Evolutionary conservation across 2,329 filamentous ascomycete species (phyloP), one percentile per base, ranked within the genome.

Genomic region (Rutstroemia sydowiana): DNA sequence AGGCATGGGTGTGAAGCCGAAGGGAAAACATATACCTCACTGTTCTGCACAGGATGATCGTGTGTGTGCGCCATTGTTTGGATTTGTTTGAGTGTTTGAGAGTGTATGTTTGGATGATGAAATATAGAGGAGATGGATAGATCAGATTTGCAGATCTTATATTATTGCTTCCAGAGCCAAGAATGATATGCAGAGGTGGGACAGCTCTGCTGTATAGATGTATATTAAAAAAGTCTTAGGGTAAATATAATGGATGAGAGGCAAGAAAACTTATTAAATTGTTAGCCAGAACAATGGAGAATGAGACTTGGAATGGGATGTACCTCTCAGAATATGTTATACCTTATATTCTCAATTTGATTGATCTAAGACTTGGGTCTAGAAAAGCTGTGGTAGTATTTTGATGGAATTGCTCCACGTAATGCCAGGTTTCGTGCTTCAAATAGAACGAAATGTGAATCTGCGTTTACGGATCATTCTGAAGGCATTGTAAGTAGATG

Each of bases 21-120:
- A 50, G 57, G 58, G 41, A 65, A 56, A 60, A 67, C 55, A 55
- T 65, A 66, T 13, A 67, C 65, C 61, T 66, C 65, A 53, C 65
- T 67, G 42, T 66, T 67, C 36, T 65, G 59, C 18, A 67, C 58
- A 2, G 64, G 64, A 28, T 63, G 57, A 45, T 63, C 59, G 42
- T 56, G 50, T n/a, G n/a, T n/a, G n/a, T n/a, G n/a, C n/a, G 56
- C 55, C 63, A 65, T 64, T 41, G 39, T 55, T 48, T 14, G 30
- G 30, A n/a, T 49, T n/a, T n/a, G 11, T 52, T 39, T 48, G 40
- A 18, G 10, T 13, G 31, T 21, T 32, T 3, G 20, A n/a, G n/a
- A 13, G n/a, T 32, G 16, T 16, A 45, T 47, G 47, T 21, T 28
- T 47, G 31, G 41, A 39, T 23, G 8, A 20, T 41, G 6, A 41